Evolutionary conservation across 2,329 filamentous ascomycete genomes (phyloP), one percentile per base, ranked within the genome.

Genomic region (Byssochlamys sp.): DNA sequence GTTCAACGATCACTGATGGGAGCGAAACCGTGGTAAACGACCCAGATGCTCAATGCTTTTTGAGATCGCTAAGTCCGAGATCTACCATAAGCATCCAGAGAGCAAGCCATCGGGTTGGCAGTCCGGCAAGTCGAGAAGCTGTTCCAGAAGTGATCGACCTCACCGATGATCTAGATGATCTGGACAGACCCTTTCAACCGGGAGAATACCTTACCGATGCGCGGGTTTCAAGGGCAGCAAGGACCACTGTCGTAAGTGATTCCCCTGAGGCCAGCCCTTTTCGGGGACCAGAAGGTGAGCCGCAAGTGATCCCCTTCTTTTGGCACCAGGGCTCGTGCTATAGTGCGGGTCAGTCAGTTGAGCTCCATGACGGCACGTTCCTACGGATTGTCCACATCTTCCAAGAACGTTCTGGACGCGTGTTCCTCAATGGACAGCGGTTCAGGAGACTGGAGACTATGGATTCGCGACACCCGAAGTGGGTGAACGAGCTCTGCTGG

Each of bases 401-500:
- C 12, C 57, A 71, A 61, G 59, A 69, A 4, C 7, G 57, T 0
- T 61, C 55, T 0, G 61, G 62, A 0, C 55, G 61, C 0, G 55
- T 75, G 0, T 66, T 67, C 0, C 63, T 83, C 2, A 64, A 66
- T 45, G 78, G 79, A 0, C 64, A 71, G 1, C 69, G 67, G 2
- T 71, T 75, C 4, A 64, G 69, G 3, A 68, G 69, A 7, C 66
- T 67, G 1, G 69, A 66, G 2, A 58, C 69, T 1, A 60, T 75
- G 14, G 59, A 69, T 2, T 71, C 70, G 0, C 66, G 73, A 11
- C 64, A 81, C 2, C 72, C 72, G 0, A 68, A 65, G 10, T 67
- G 69, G 28, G 49, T 57, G 0, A 77, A 81, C 51, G 81, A 83
- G 58, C 57, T 83, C 25, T 71, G 72, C 25, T 75, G 77, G 71